Evolutionary conservation across 768 basidiomycete genomes (phyloP).

Genomic region (Bullera alba): DNA sequence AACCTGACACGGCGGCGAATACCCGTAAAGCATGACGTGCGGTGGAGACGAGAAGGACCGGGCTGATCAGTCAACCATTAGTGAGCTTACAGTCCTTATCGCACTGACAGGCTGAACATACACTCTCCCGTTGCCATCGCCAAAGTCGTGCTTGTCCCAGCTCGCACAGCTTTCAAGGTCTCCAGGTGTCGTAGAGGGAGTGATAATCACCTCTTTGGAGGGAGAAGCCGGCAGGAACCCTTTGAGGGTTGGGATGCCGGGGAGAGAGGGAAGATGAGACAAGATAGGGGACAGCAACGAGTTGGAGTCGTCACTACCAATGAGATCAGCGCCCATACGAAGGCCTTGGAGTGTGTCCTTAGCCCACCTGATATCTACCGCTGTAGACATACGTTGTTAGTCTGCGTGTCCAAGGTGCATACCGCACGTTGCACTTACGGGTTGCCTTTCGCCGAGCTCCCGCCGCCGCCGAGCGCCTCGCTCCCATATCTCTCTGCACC

Average conservation of each 20-base stretch:
- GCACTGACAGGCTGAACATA: constrained; percentile 4
- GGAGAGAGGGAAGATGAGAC: constrained; percentile 13
- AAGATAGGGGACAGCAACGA: constrained; percentile 23
- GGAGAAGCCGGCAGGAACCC: constrained; percentile 25
- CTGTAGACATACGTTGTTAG: not conserved
- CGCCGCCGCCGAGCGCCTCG: not conserved
- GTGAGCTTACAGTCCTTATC: not conserved
- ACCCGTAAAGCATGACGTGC: constrained; percentile 22
- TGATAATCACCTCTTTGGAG: not conserved
- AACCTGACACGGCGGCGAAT: constrained; percentile 3
- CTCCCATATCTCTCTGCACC: not conserved
- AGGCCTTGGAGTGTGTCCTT: not conserved
- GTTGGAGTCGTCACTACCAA: not conserved
- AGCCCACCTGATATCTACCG: not conserved
- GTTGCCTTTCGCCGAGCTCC: not conserved
- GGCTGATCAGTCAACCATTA: constrained; percentile 7
- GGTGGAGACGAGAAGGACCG: constrained; percentile 14
- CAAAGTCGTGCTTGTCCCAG: constrained; percentile 25
- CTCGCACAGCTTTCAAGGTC: constrained; percentile 1
- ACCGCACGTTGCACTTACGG: not conserved
- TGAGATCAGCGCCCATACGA: not conserved
- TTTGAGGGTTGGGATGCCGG: constrained; percentile 19
- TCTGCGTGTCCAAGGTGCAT: not conserved
- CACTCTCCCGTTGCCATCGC: constrained; percentile 24
- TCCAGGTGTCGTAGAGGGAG: not conserved